These are phyloP conservation scores for Volvox reticuliferus DNA, from an alignment of 139 green algal genomes.

Conservation along the genomic window DNA sequence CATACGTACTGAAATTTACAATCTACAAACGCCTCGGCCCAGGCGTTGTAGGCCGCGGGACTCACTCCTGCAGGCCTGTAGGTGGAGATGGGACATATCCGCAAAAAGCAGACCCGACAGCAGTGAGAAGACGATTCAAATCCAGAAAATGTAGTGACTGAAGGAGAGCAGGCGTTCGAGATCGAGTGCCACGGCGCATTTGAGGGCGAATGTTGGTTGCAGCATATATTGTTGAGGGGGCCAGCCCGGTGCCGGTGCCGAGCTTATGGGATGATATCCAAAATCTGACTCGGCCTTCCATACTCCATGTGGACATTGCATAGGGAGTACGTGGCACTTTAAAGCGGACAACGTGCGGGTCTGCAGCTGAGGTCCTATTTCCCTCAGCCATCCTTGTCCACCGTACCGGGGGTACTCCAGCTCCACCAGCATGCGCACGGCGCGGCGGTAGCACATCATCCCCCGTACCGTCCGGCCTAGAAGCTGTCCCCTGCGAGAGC, in stretches of 20 bases:
- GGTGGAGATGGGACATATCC: background rate
- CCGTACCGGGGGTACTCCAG: slow-evolving; percentile 42
- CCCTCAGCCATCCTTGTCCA: no score
- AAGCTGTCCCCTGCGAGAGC: slow-evolving; percentile 71
- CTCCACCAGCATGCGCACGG: slow-evolving; percentile 83
- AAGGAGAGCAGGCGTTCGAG: no score
- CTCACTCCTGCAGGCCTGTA: slow-evolving; percentile 1
- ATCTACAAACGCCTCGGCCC: slow-evolving; percentile 67
- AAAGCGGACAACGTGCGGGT: no score
- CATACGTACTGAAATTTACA: slow-evolving; percentile 85
- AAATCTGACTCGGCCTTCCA: background rate
- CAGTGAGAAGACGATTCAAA: no score
- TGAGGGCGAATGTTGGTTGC: no score
- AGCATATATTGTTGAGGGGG: no score
- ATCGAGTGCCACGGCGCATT: no score
- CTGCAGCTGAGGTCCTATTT: background rate
- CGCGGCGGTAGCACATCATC: slow-evolving; percentile 95
- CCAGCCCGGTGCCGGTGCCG: background rate
- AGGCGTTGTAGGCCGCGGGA: background rate
- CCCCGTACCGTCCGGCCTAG: slow-evolving; percentile 79
- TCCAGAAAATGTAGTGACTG: no score
- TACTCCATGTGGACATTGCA: background rate
- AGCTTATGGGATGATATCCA: background rate
- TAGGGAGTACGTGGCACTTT: no score
- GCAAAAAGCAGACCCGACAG: background rate